Conservation (phyloP, 208 protist species). For the Trypanosoma scelopori region DNA sequence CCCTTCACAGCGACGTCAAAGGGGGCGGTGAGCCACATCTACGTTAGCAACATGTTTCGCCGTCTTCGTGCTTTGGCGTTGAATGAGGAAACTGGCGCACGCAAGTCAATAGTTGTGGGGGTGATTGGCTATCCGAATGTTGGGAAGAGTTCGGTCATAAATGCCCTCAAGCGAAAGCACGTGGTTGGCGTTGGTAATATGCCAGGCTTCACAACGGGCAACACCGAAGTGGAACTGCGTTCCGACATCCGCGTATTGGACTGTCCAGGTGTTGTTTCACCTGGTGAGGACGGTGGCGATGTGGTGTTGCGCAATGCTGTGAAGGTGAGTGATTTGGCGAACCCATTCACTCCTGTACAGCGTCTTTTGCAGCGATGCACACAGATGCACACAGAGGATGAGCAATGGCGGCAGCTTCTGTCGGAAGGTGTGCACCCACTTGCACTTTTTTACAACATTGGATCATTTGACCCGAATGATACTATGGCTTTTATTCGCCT, state of each 20-base stretch:
- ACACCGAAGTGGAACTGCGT: slow-evolving; percentile 95
- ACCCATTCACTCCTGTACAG: slow-evolving; percentile 91
- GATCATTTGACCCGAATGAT: slow-evolving; percentile 60
- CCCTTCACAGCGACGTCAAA: slow-evolving; percentile 90
- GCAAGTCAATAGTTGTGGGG: slow-evolving; percentile 94
- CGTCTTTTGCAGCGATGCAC: slow-evolving; percentile 88
- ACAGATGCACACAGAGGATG: slow-evolving; percentile 29
- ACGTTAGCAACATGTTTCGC: slow-evolving; percentile 85
- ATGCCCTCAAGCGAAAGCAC: slow-evolving; percentile 94
- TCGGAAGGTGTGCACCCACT: slow-evolving; percentile 60
- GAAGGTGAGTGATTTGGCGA: slow-evolving; percentile 92
- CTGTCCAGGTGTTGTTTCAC: slow-evolving; percentile 96
- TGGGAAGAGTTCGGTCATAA: slow-evolving; percentile 97
- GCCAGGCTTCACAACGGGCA: slow-evolving; percentile 94
- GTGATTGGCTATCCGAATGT: slow-evolving; percentile 99
- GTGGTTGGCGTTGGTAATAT: slow-evolving; percentile 91
- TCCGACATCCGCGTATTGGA: slow-evolving; percentile 97
- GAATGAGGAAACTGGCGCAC: slow-evolving; percentile 72
- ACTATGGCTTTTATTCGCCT: slow-evolving; percentile 85
- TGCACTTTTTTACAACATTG: slow-evolving; percentile 82
- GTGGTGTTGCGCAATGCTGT: slow-evolving; percentile 95
- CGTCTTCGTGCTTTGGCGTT: slow-evolving; percentile 88
- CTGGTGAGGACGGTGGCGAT: slow-evolving; percentile 85
- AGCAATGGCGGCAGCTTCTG: slow-evolving; percentile 8
- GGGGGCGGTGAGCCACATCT: slow-evolving; percentile 47